phyloP scores from a whole-genome alignment of 2,329 filamentous ascomycete genomes.

The Peltaster fructicola region DNA sequence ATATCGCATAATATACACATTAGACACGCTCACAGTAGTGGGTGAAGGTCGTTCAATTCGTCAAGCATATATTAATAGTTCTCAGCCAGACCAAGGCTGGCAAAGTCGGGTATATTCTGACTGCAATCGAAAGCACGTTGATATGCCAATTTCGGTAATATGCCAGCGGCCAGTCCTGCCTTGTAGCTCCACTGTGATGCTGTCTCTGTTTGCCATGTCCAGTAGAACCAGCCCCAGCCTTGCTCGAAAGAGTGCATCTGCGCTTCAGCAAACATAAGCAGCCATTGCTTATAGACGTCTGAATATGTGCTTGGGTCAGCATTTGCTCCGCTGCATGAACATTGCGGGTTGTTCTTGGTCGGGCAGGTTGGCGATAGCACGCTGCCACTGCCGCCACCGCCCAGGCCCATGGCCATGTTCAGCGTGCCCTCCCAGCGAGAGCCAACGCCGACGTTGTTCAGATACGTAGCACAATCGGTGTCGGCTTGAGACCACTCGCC shows the following conservation, averaged over 20 bases:
- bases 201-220: conserved; percentile 89
- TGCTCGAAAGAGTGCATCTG: conserved; percentile 92
- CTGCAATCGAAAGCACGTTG: conserved; percentile 26
- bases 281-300: conserved; percentile 61
- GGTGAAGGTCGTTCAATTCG: too few species aligned
- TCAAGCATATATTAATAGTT: conserved; percentile 23
- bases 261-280: conserved; percentile 80
- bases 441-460: conserved; percentile 81
- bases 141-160: conserved; percentile 44
- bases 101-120: conserved; percentile 23
- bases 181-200: conserved; percentile 87
- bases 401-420: conserved; percentile 30
- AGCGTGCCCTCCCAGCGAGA: conserved; percentile 86
- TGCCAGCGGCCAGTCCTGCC: conserved; percentile 56
- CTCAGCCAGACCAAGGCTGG: conserved; percentile 24
- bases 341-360: conserved; percentile 39
- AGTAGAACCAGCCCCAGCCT: conserved; percentile 97
- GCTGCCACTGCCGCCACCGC: conserved; percentile 39
- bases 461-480: conserved; percentile 72
- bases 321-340: conserved; percentile 62
- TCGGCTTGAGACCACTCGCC: conserved; percentile 97
- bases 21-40: too few species aligned
- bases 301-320: conserved; percentile 51
- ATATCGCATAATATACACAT: too few species aligned
- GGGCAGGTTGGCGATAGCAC: conserved; percentile 62